Evolutionary conservation across 257 asterid species (phyloP).

Genomic region (Striga asiatica): DNA sequence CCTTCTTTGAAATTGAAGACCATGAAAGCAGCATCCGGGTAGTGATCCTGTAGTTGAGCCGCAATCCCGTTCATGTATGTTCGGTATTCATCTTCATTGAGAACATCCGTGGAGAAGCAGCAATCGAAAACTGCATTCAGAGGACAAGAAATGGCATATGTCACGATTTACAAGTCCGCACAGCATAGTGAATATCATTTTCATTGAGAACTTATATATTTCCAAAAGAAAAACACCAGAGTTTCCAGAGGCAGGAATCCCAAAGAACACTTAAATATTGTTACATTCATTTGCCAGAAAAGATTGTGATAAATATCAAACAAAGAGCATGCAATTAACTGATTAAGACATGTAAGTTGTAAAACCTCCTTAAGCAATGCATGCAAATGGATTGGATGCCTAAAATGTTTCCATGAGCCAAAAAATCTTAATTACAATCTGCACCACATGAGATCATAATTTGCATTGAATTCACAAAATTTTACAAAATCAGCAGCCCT

Average conservation of each 20-base stretch:
- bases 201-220: not conserved
- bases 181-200: not conserved
- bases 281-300: not conserved
- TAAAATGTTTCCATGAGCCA: conserved; percentile 7
- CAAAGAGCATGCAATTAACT: not conserved
- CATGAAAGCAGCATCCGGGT: conserved; percentile 97
- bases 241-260: conserved; percentile 11
- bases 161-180: conserved; percentile 6
- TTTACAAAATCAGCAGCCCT: conserved; percentile 6
- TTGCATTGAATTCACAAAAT: not conserved
- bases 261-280: not conserved
- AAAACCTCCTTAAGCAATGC: conserved; percentile 12
- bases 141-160: conserved; percentile 13
- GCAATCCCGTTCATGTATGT: conserved; percentile 87
- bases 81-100: conserved; percentile 86
- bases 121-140: conserved; percentile 82
- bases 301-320: not conserved
- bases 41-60: conserved; percentile 94
- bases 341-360: conserved; percentile 7
- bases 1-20: conserved; percentile 96
- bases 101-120: conserved; percentile 90
- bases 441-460: conserved; percentile 6
- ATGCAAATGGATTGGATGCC: not conserved
- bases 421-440: conserved; percentile 5
- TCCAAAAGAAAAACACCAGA: not conserved